Evolutionary conservation across 1,284 basidiomycete species (phyloP).

Genomic region (Schizophyllum amplum): DNA sequence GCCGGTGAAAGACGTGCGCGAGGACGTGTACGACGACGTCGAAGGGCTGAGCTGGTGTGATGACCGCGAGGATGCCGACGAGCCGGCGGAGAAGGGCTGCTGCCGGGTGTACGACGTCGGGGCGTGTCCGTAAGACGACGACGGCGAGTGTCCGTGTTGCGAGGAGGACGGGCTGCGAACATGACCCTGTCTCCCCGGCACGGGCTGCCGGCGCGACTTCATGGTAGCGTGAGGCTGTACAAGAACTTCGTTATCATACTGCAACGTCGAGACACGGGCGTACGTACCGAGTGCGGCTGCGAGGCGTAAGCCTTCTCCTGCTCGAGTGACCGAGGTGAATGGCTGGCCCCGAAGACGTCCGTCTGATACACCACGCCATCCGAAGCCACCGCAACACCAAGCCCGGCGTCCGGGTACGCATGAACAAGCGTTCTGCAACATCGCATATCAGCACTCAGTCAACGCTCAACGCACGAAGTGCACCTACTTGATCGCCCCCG

Average conservation of each 20-base stretch:
- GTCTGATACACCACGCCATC: slow-evolving; percentile 83
- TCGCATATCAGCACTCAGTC: slow-evolving; percentile 1
- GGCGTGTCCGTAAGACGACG: background rate
- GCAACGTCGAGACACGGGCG: background rate
- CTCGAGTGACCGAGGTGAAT: slow-evolving; percentile 30
- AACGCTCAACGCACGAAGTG: background rate
- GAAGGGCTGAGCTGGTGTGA: background rate
- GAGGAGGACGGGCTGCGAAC: background rate
- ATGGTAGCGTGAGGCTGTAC: background rate
- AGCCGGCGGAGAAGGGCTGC: background rate
- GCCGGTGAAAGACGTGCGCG: slow-evolving; percentile 6
- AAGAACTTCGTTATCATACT: background rate
- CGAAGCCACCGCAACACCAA: slow-evolving; percentile 77
- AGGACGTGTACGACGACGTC: background rate
- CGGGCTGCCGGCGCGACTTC: background rate
- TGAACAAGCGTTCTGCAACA: slow-evolving; percentile 61
- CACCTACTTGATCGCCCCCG: slow-evolving; percentile 84
- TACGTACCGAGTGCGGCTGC: background rate
- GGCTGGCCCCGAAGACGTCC: slow-evolving; percentile 79
- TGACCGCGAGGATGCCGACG: background rate
- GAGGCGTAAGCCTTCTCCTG: background rate
- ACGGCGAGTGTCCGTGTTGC: background rate
- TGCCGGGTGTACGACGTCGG: background rate
- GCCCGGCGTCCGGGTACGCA: slow-evolving; percentile 72
- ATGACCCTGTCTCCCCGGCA: background rate